Conservation (phyloP, 78 protist species). For the Bodo saltans region DNA sequence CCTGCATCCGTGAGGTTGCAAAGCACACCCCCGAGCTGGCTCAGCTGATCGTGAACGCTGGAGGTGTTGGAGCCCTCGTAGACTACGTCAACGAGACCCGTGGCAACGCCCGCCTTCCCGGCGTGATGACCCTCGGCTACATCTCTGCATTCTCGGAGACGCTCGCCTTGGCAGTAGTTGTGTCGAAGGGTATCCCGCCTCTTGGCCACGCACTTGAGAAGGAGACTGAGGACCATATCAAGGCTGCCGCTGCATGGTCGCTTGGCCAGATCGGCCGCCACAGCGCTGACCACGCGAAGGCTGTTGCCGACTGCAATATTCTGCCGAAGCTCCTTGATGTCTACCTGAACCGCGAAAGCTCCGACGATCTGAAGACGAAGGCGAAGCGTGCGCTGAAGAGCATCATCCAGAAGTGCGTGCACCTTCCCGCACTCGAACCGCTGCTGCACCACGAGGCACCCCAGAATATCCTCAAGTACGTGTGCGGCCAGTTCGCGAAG, state of each 20-base stretch:
- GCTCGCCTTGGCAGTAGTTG: constrained; percentile 73
- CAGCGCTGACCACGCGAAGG: constrained; percentile 82
- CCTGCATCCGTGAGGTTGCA: constrained; percentile 76
- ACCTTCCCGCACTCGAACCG: constrained; percentile 77
- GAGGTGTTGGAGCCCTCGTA: constrained; percentile 79
- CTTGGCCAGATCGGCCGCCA: constrained; percentile 84
- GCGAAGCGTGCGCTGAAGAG: constrained; percentile 71
- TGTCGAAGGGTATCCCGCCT: constrained; percentile 59
- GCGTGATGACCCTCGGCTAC: constrained; percentile 87
- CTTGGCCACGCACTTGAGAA: constrained; percentile 57
- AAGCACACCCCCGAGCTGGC: constrained; percentile 86
- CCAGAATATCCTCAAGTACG: constrained; percentile 58
- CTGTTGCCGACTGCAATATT: constrained; percentile 68
- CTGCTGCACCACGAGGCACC: constrained; percentile 66
- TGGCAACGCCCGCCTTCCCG: constrained; percentile 71
- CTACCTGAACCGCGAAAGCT: constrained; percentile 28
- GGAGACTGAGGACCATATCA: constrained; percentile 74
- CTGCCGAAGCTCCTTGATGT: constrained; percentile 57
- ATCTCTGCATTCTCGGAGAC: constrained; percentile 80
- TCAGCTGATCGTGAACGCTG: constrained; percentile 73
- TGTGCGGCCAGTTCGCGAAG: constrained; percentile 84
- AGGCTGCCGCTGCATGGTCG: constrained; percentile 71
- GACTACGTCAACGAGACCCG: constrained; percentile 71
- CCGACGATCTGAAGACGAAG: constrained; percentile 73
- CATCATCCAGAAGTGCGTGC: constrained; percentile 64